Base-by-base conservation (phyloP, 164 flowering plant species). In the Taxillus chinensis region DNA sequence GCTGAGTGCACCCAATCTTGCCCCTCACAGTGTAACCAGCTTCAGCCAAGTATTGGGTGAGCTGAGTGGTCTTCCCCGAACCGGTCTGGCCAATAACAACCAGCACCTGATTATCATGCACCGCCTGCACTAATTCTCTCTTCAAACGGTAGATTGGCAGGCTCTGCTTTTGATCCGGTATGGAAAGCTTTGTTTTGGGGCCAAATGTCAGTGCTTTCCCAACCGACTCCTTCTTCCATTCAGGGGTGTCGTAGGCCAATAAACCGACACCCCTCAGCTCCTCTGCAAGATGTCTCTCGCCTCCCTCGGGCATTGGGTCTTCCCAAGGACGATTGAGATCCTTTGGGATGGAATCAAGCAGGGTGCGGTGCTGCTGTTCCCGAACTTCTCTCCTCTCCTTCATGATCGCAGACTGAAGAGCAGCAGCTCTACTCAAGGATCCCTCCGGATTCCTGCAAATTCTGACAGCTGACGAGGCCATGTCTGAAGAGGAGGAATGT, bases 281-380 rank as follows among this genome's bases (percentile, higher is more conserved):
- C 78, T 92, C 96, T 5, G 98, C 96, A 56, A 92, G 87, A 77
- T 87, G 96, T 77, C 98, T 82, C 79, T 92, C 98, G 64, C 98
- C 98, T 0, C 89, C 79, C 80, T 92, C 98, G 1, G 98, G 96
- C 98, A 92, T 92, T 56, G 98, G 98, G 53, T n/a, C n/a, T n/a
- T 92, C 98, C 98, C 98, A 92, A 8, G 96, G 98, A 41, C 98
- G 58, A 39, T 55, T 10, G 10, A 55, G 38, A 55, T 55, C 10
- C 13, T 55, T 55, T 6, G 58, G 58, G 38, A 55, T 55, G 38
- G 58, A 55, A 39, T 55, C 58, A 17, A 55, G 38, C 58, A 55
- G n/a, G 8, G 58, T 55, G 5, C 58, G 38, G 37, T 55, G 58
- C 38, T 55, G 58, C 38, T 55, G 10, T 39, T 55, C 58, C 38